Evolutionary conservation across 345 rosid genomes (phyloP).

Genomic region (Lumnitzera racemosa): DNA sequence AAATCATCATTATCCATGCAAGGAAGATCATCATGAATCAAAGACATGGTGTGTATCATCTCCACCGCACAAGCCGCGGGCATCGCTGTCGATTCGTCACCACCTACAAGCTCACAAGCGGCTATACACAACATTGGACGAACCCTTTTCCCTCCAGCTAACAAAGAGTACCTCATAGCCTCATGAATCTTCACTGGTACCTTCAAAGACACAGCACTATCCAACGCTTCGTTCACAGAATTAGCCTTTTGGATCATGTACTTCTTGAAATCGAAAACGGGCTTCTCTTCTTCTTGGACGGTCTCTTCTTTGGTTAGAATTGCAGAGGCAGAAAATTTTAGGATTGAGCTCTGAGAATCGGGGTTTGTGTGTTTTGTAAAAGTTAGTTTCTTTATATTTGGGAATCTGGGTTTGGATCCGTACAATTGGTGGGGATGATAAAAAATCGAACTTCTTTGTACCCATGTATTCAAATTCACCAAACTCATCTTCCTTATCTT

Average conservation of each 20-base stretch:
- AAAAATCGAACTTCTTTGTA: conserved; percentile 16
- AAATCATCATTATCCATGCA: conserved; percentile 95
- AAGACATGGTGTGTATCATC: conserved; percentile 94
- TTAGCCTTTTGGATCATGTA: conserved; percentile 60
- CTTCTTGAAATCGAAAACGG: conserved; percentile 66
- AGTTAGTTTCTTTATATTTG: background rate
- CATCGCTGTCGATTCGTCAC: conserved; percentile 56
- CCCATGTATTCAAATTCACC: conserved; percentile 38
- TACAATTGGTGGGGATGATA: conserved; percentile 7
- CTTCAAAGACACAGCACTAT: conserved; percentile 48
- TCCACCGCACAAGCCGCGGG: conserved; percentile 88
- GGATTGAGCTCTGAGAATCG: conserved; percentile 2
- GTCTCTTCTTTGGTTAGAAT: conserved; percentile 43
- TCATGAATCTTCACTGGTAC: conserved; percentile 79
- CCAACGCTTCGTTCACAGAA: conserved; percentile 61
- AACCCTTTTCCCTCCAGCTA: conserved; percentile 87
- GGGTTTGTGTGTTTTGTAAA: conserved; percentile 2
- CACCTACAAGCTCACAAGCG: conserved; percentile 84
- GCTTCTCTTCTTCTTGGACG: conserved; percentile 20
- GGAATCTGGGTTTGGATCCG: conserved; percentile 33
- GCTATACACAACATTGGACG: conserved; percentile 80
- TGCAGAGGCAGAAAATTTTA: conserved; percentile 27
- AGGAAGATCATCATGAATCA: conserved; percentile 91
- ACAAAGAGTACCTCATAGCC: conserved; percentile 88
- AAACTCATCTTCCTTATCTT: conserved; percentile 34